Conservation (phyloP, 164 flowering plant species). For the Paratinospora sagittata region DNA sequence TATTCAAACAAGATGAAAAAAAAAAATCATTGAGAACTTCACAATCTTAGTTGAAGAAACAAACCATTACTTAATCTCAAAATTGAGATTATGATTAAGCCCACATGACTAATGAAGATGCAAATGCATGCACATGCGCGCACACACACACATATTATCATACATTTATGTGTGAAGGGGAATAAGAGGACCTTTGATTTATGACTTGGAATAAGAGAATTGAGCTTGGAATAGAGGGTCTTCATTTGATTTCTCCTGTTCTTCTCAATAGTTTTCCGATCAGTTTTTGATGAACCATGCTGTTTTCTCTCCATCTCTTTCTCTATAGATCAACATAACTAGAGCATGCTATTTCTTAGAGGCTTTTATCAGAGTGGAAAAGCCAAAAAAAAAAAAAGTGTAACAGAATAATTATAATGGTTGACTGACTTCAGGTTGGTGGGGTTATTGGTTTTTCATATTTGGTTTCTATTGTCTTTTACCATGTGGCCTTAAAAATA, state of each 20-base stretch:
- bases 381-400: not conserved
- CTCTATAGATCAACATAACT: not conserved
- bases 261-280: slow-evolving; percentile 57
- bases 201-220: slow-evolving; percentile 1
- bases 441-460: not conserved
- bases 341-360: not conserved
- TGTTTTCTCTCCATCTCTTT: slow-evolving; percentile 15
- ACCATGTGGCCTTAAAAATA: not conserved
- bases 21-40: not conserved
- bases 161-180: not conserved
- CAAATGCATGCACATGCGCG: not conserved
- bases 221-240: slow-evolving; percentile 35
- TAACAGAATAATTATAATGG: slow-evolving; percentile 3
- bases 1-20: not conserved
- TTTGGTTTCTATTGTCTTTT: not conserved
- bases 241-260: slow-evolving; percentile 70
- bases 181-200: slow-evolving; percentile 18
- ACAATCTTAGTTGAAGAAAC: not conserved
- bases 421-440: slow-evolving; percentile 2
- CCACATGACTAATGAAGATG: not conserved
- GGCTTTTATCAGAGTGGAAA: not conserved
- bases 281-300: slow-evolving; percentile 30
- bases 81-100: not conserved
- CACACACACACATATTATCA: not conserved
- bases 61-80: not conserved